A percentile compares a stretch with the other conserved stretches of the same genome.
phyloP scores from a whole-genome alignment of 2,329 filamentous ascomycete species.

The Botrytis sinoallii region DNA sequence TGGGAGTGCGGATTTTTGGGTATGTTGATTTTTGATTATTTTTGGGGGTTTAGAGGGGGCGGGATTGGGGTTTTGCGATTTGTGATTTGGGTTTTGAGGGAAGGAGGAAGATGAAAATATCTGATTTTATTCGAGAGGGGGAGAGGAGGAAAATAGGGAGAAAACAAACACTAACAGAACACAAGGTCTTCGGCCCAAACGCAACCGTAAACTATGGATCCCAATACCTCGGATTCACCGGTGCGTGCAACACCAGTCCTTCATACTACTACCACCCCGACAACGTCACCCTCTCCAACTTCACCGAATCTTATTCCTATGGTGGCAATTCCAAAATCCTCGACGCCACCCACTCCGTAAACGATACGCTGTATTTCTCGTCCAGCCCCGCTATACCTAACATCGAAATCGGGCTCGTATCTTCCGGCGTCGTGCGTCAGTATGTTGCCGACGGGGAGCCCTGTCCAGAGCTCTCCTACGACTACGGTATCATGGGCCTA shows the following conservation, averaged over 20 bases:
- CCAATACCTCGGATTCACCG: conserved; percentile 3
- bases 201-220: conserved; percentile 14
- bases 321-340: conserved; percentile 13
- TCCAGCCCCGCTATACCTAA: background rate
- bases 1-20: conserved; percentile 18
- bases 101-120: background rate
- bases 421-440: background rate
- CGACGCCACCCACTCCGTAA: background rate
- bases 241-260: conserved; percentile 5
- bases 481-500: background rate
- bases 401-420: conserved; percentile 1
- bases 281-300: background rate
- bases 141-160: background rate
- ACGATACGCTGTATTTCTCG: background rate
- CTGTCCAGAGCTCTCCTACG: background rate
- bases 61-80: background rate
- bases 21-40: background rate
- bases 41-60: background rate
- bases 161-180: background rate
- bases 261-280: background rate
- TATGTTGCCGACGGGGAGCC: background rate
- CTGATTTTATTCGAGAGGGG: no score
- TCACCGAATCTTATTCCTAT: background rate
- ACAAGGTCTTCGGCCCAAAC: conserved; percentile 10
- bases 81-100: background rate